Base-by-base conservation (phyloP, 257 asterid species). In the Ballota nigra region DNA sequence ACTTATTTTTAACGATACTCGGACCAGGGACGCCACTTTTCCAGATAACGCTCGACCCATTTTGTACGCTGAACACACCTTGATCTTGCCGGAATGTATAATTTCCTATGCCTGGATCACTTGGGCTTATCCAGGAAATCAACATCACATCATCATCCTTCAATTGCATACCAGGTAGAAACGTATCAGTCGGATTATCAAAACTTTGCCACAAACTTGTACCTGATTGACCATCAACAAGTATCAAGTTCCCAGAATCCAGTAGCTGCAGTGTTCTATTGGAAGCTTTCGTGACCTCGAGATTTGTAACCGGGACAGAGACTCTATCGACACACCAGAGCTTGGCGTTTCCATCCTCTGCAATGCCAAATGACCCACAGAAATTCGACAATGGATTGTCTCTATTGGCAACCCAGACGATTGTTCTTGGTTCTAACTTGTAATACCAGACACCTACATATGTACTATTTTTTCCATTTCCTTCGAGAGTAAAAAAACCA, bases 381-480 rank as follows among this genome's bases (percentile, higher is more conserved):
- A 71, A 45, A 60, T 0, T 23, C 0, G 4, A 3, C 13, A 70
- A 5, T 0, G 89, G 76, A 0, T 0, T 4, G 0, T 70, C 72
- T 57, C 84, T 69, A 11, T 72, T 74, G 18, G 89, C 87, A 79
- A 84, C 82, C 92, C 88, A 86, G 12, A 84, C 88, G 20, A 79
- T n/a, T 24, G 80, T 80, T 59, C 33, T 26, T 7, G 79, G 81
- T 2, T 7, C 0, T 47, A 12, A 2, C 4, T 36, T 6, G 61
- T 58, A 23, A 68, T 84, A 84, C 89, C 88, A 86, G 67, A 86
- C 70, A 10, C 89, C 92, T 4, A 84, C 77, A 52, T 69, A 86
- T 45, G 6, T 51, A 3, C n/a, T 31, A n/a, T n/a, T n/a, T n/a
- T n/a, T n/a, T n/a, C n/a, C n/a, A 22, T 19, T 47, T 0, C 22